Evolutionary conservation across 495 filamentous ascomycete species (phyloP), one percentile per base, ranked within the genome.

Genomic region (Xylaria flabelliformis): DNA sequence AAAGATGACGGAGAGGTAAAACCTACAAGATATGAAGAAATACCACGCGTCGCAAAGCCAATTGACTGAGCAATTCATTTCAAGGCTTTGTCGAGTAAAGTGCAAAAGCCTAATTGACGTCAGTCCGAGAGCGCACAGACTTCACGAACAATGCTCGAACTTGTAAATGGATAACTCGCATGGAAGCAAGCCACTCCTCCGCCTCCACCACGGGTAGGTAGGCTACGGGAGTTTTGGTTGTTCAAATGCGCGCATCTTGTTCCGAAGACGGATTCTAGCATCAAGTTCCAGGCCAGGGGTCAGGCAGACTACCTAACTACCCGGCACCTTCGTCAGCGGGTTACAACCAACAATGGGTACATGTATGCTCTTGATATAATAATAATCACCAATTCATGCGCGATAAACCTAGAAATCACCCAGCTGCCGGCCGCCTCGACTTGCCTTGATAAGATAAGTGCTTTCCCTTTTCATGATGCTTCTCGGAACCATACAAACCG

Each of bases 371-470:
- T n/a, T 39, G 58, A 39, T 61, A 61, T 36, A 39, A 24, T 46
- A 56, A 58, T 46, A 34, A 69, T 29, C 1, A 29, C 2, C 26
- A 29, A 29, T 61, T 69, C 44, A 64, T 55, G 46, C 46, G 59
- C 48, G 44, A 67, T 66, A 32, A 29, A 53, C 48, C 17, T 48
- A 44, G 26, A 29, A 51, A 61, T 44, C 36, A 66, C 53, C 36
- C 39, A 39, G 36, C 46, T 72, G 63, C 63, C 70, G 63, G 63
- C 62, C 62, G 70, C 70, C 62, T 72, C 51, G 53, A 67, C 50
- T 72, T 72, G 51, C 70, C 70, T 32, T 63, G 12, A 51, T 39
- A 58, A 58, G 58, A 44, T 6, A 58, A 29, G 26, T 55, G 70
- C 39, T 7, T 56, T 39, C 36, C 12, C 46, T 51, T 56, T 67